These are phyloP conservation scores for Verticillium isaacii DNA, from an alignment of 2,329 filamentous ascomycete species.

Conservation along the genomic window DNA sequence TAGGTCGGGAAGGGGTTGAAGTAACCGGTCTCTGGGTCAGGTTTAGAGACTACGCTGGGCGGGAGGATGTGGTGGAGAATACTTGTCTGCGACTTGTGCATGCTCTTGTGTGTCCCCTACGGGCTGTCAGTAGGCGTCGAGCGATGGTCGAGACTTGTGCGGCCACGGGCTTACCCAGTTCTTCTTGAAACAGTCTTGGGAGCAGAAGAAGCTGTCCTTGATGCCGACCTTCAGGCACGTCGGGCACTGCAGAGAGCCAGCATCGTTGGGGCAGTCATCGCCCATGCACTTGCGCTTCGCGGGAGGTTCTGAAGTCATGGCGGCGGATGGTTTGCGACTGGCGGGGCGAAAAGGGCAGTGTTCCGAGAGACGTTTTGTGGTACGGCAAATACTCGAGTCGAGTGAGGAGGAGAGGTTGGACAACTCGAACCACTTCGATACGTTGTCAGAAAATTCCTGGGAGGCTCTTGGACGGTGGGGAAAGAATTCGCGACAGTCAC, in stretches of 20 bases:
- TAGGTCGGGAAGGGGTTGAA: slow-evolving; percentile 93
- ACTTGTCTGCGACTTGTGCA: slow-evolving; percentile 77
- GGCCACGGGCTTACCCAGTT: slow-evolving; percentile 74
- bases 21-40: slow-evolving; percentile 81
- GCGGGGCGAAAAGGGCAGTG: neutral
- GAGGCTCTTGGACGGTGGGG: neutral
- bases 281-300: slow-evolving; percentile 71
- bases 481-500: slow-evolving; percentile 1
- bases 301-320: slow-evolving; percentile 44
- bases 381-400: neutral
- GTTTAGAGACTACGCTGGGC: slow-evolving; percentile 84
- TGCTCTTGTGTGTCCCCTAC: slow-evolving; percentile 75
- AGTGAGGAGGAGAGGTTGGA: neutral
- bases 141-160: slow-evolving; percentile 5
- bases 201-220: slow-evolving; percentile 93
- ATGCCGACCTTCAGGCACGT: slow-evolving; percentile 87
- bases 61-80: slow-evolving; percentile 69
- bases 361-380: neutral
- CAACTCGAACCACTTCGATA: neutral
- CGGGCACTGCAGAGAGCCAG: slow-evolving; percentile 83
- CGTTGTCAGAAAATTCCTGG: neutral
- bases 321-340: slow-evolving; percentile 11
- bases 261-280: slow-evolving; percentile 80
- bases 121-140: slow-evolving; percentile 9
- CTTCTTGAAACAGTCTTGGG: slow-evolving; percentile 97